Evolutionary conservation across 2,329 filamentous ascomycete species (phyloP), one percentile per base, ranked within the genome.

Genomic region (Zymoseptoria ardabiliae): DNA sequence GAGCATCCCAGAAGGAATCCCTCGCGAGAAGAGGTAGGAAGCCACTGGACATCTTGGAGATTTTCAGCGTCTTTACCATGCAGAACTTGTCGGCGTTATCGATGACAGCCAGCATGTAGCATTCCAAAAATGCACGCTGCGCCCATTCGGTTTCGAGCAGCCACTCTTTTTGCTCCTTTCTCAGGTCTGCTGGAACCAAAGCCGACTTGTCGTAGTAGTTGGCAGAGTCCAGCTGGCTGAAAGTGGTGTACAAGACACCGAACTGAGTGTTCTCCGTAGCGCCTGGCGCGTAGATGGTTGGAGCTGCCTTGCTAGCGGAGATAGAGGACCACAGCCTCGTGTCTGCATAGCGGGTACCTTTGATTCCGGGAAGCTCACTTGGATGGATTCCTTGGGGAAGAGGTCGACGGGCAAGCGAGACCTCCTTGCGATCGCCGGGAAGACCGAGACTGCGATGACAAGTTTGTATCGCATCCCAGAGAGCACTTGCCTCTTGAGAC

Each of bases 111-210:
- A 88, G 80, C 63, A 85, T 81, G 65, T 86, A 89, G 0, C 86
- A 87, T 54, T 85, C 82, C 53, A 89, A 77, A 69, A 89, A 86
- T 19, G 85, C 86, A 56, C 82, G 77, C 63, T 89, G 85, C 6
- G 85, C 85, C 84, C 86, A 88, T 56, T 85, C 82, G 3, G 85
- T 82, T 69, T 89, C 86, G 45, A 87, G 74, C 1, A 90, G 72
- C 82, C 87, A 85, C 70, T 88, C 85, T 56, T 81, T 83, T 69
- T 90, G 87, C n/a, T 82, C 77, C 59, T 77, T 78, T 0, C 81
- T 82, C n/a, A 89, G 78, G 30, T 76, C 74, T 2, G 76, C 75
- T 2, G 85, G 85, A 49, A 80, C 78, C n/a, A 86, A 69, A 4
- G 73, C 68, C 56, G 62, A 69, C 63, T 59, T 66, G 64, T 53